phyloP scores from a whole-genome alignment of 169 alveolate species.

The Theileria equi region DNA sequence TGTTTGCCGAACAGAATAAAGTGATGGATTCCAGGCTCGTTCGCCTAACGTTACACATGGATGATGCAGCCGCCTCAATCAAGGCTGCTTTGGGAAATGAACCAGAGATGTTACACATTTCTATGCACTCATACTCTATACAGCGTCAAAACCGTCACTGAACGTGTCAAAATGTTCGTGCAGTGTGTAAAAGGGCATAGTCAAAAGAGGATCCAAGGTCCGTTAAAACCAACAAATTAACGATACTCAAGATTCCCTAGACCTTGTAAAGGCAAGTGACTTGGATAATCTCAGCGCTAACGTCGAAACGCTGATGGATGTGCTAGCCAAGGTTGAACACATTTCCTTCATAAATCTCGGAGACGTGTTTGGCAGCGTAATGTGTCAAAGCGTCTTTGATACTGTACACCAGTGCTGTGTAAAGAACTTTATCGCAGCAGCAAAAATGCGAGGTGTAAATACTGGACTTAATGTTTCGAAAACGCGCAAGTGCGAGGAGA shows the following conservation, averaged over 20 bases:
- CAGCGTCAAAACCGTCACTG: neutral
- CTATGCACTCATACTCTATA: neutral
- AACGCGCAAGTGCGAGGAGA: neutral
- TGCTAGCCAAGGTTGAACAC: neutral
- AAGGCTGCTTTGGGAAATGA: neutral
- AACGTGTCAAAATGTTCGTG: conserved; percentile 7
- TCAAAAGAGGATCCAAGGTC: conserved; percentile 6
- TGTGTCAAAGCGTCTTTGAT: conserved; percentile 5
- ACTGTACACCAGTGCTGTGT: conserved; percentile 15
- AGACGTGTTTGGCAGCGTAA: conserved; percentile 22
- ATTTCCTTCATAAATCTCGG: conserved; percentile 22
- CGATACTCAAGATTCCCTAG: conserved; percentile 8
- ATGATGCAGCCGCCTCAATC: neutral
- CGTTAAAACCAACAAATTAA: neutral
- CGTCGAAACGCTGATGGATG: neutral
- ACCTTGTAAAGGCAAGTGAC: conserved; percentile 7
- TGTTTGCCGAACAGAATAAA: conserved; percentile 7
- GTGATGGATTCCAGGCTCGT: conserved; percentile 1
- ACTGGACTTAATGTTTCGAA: neutral
- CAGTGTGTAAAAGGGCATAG: conserved; percentile 9
- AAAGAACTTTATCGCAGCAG: neutral
- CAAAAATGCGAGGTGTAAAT: neutral
- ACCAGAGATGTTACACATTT: neutral
- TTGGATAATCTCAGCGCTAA: neutral
- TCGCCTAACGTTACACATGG: neutral